Base-by-base conservation (phyloP, 345 rosid genomes). In the Citropsis articulata region DNA sequence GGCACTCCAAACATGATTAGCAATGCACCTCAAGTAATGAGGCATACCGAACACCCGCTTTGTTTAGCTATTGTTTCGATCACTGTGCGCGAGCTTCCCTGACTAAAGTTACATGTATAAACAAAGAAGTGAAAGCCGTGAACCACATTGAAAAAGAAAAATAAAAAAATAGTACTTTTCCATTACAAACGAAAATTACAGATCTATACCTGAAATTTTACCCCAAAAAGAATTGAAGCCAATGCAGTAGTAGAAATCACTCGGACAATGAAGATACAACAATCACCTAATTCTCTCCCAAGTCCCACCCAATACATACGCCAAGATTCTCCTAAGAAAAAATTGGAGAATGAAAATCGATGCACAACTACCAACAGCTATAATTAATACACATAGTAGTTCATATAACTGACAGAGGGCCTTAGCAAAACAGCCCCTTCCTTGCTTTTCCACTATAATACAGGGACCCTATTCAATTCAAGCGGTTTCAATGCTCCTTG, bases 401-500 rank as follows among this genome's bases (percentile, higher is more conserved):
- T 70, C 77, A 45, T 53, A 45, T 40, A 25, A 71, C 74, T 38
- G 65, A 57, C 73, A 25, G 75, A 21, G 65, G 86, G 83, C 90
- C 88, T 86, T 42, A 75, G 79, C 84, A 87, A 87, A 86, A 90
- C 79, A 80, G 84, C 85, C 86, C 80, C 79, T 78, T 59, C 69
- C 21, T 12, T 19, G 42, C 13, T 71, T 72, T 82, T 73, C 82
- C 69, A 55, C 81, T 87, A 93, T 87, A 85, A 83, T 81, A 84
- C 91, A 85, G 79, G 77, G 62, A 80, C 85, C 86, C 82, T 65
- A 81, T 85, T 90, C 86, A 94, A 82, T 85, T 94, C 97, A 2
- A 83, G 97, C 36, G 98, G 96, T 86, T 91, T 91, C 82, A 97
- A 81, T 72, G 98, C 90, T 82, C 90, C 94, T 86, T 94, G 98